Evolutionary conservation across 495 filamentous ascomycete species (phyloP).

Genomic region (Penicillium coffeae): DNA sequence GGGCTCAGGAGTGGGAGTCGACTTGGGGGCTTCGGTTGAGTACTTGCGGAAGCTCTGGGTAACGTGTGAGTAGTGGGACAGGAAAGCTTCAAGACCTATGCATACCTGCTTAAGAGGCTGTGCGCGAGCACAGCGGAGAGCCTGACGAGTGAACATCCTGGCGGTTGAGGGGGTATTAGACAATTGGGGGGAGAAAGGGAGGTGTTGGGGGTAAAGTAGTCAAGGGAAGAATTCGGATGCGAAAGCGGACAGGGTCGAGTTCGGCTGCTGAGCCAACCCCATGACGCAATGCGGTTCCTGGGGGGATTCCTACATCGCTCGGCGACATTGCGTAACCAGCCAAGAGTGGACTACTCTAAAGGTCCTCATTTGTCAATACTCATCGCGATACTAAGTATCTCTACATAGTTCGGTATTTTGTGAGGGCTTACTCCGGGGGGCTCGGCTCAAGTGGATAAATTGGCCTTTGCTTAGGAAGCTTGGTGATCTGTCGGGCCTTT

Average conservation of each 20-base stretch:
- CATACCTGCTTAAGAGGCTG: constrained; percentile 49
- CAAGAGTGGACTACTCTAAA: background rate
- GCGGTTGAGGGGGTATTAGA: constrained; percentile 8
- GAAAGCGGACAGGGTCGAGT: constrained; percentile 21
- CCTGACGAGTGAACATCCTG: constrained; percentile 49
- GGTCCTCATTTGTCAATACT: constrained; percentile 6
- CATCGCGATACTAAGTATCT: too few species aligned
- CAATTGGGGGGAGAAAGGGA: constrained; percentile 10
- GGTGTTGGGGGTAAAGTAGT: constrained; percentile 5
- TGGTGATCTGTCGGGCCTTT: too few species aligned
- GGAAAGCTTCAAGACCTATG: background rate
- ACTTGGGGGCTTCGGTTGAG: constrained; percentile 43
- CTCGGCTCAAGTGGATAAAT: background rate
- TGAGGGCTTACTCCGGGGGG: background rate
- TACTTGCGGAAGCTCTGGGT: constrained; percentile 49
- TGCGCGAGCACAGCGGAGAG: constrained; percentile 45
- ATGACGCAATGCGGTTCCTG: constrained; percentile 26
- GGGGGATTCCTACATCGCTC: constrained; percentile 6
- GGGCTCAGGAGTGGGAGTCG: constrained; percentile 4
- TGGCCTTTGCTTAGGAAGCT: background rate
- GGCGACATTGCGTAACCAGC: constrained; percentile 8
- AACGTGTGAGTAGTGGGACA: background rate
- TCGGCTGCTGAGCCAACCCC: constrained; percentile 13
- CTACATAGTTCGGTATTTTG: too few species aligned
- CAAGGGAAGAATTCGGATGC: constrained; percentile 25